These are phyloP conservation scores for Salvia sclarea DNA, from an alignment of 305 asterid species.

Conservation along the genomic window DNA sequence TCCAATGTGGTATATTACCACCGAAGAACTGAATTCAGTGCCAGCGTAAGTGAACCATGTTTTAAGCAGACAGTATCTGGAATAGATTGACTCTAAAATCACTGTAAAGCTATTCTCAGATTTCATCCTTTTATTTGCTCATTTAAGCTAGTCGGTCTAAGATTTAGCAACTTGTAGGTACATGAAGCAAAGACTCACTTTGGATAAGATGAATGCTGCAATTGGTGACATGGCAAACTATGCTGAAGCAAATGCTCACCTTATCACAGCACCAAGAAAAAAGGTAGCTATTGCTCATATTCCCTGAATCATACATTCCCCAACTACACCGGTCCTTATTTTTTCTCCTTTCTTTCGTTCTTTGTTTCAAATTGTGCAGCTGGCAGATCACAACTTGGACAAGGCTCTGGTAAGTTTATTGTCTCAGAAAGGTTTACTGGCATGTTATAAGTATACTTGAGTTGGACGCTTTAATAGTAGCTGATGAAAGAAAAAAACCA, in stretches of 20 bases:
- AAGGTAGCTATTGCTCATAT: conserved; percentile 45
- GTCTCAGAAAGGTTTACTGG: conserved; percentile 22
- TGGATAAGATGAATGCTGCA: conserved; percentile 90
- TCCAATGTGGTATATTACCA: conserved; percentile 72
- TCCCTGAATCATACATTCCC: conserved; percentile 16
- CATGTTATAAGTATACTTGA: background rate
- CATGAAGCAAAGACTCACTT: conserved; percentile 89
- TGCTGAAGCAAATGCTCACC: conserved; percentile 88
- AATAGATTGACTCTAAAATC: background rate
- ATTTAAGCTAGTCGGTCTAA: conserved; percentile 28
- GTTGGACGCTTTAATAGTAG: background rate
- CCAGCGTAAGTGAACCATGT: conserved; percentile 63
- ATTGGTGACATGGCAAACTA: conserved; percentile 79
- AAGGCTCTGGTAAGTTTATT: conserved; percentile 73
- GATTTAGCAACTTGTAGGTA: conserved; percentile 53
- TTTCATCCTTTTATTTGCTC: background rate
- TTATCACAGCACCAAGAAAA: conserved; percentile 75
- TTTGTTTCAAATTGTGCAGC: conserved; percentile 55
- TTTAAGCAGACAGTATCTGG: conserved; percentile 10
- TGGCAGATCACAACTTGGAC: conserved; percentile 75
- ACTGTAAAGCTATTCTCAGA: conserved; percentile 9
- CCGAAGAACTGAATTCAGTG: conserved; percentile 72
- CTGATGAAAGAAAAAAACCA: background rate
- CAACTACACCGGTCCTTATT: conserved; percentile 31
- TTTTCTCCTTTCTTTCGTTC: too few species aligned